Percentiles rank a stretch among this genome's conserved stretches.
phyloP scores from a whole-genome alignment of 768 basidiomycete species.

The Mycena belliarum region DNA sequence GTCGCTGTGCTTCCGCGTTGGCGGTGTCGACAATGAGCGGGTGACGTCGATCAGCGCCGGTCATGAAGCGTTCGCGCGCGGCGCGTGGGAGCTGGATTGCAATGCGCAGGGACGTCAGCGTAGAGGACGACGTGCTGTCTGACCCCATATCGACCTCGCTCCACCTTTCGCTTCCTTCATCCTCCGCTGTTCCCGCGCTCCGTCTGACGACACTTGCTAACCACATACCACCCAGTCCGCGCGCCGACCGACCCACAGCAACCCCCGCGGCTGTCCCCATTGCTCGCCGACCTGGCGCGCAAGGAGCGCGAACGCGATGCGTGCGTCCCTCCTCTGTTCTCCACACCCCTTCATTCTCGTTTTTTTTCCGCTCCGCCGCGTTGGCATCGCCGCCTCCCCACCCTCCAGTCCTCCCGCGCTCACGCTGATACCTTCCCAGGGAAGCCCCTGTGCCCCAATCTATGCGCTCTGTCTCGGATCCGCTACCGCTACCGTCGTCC shows the following conservation, averaged over 20 bases:
- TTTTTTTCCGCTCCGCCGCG: too few relatives aligned
- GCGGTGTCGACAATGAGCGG: too few relatives aligned
- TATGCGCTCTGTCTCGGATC: conserved; percentile 19
- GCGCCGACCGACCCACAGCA: conserved; percentile 20
- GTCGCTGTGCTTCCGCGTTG: too few relatives aligned
- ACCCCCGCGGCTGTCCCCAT: conserved; percentile 11
- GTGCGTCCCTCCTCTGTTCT: background rate
- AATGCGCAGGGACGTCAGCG: too few relatives aligned
- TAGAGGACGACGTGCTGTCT: too few relatives aligned
- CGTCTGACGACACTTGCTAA: background rate
- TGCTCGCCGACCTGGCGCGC: conserved; percentile 2
- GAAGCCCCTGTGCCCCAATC: background rate
- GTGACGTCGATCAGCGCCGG: too few relatives aligned
- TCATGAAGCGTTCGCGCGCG: too few relatives aligned
- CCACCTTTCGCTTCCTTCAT: background rate
- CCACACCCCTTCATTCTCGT: background rate
- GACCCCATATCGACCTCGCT: too few relatives aligned
- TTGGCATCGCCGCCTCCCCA: background rate
- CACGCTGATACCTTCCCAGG: background rate
- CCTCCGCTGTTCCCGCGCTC: background rate
- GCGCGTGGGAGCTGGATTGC: too few relatives aligned
- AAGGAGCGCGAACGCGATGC: conserved; percentile 1
- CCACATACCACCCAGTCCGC: background rate
- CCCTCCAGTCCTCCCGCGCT: background rate
- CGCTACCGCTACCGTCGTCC: conserved; percentile 13